phyloP scores from a whole-genome alignment of 2,329 filamentous ascomycete species.

The Sporothrix mexicana region DNA sequence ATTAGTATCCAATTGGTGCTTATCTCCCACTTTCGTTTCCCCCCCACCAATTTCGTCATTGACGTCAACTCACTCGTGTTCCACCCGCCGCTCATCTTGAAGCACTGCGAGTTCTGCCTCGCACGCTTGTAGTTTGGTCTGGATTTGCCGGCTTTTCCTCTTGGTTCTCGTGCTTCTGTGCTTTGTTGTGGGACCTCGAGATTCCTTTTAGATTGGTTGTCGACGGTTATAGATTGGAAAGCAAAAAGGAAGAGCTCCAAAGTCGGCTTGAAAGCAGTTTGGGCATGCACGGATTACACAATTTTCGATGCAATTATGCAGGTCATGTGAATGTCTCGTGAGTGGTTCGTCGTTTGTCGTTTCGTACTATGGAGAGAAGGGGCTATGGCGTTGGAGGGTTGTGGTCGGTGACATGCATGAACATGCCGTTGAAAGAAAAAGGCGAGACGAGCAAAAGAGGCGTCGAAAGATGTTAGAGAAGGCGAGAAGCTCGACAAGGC shows the following conservation, averaged over 20 bases:
- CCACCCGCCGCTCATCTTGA: conserved; percentile 67
- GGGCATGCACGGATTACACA: conserved; percentile 16
- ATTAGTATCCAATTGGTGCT: no score
- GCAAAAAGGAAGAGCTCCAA: no score
- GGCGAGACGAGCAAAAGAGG: background rate
- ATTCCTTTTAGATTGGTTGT: background rate
- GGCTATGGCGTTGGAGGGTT: background rate
- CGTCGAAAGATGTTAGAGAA: background rate
- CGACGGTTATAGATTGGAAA: background rate
- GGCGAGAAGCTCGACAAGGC: conserved; percentile 4
- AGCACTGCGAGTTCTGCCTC: conserved; percentile 1
- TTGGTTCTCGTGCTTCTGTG: background rate
- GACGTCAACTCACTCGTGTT: conserved; percentile 72
- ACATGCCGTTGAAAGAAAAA: background rate
- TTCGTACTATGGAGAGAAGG: background rate
- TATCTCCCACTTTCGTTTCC: background rate
- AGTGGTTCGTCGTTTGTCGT: conserved; percentile 14
- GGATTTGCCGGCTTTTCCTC: background rate
- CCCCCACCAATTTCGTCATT: background rate
- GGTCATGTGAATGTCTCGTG: conserved; percentile 11
- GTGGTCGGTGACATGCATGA: conserved; percentile 9
- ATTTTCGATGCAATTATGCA: background rate
- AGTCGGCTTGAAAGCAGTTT: background rate
- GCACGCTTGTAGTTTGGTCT: background rate
- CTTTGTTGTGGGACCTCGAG: background rate